Percentiles rank a stretch among this genome's conserved stretches.
Conservation (phyloP, 1,284 basidiomycete species). For the Leccinum holopus region DNA sequence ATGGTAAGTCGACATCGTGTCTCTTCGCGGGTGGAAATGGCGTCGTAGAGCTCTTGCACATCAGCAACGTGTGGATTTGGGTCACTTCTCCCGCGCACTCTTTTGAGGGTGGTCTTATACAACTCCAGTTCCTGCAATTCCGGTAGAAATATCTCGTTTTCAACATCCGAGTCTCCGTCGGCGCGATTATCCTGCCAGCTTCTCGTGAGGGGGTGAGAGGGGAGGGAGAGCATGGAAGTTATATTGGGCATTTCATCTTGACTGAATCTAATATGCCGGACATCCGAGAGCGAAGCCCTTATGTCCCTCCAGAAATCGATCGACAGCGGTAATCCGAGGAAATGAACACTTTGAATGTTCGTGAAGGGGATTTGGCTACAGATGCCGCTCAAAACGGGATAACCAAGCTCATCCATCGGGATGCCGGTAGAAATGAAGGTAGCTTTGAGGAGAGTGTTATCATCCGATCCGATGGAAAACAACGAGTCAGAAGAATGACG, state of each 20-base stretch:
- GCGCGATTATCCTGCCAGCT: background rate
- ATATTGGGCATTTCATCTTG: background rate
- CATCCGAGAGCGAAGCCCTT: background rate
- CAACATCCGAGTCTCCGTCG: background rate
- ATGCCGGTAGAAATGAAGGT: rapidly evolving
- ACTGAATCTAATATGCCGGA: background rate
- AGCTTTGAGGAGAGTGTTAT: background rate
- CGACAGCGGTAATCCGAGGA: background rate
- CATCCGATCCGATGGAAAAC: background rate
- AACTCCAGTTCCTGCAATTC: background rate
- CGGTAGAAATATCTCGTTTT: background rate
- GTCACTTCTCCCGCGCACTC: background rate
- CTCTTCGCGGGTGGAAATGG: background rate
- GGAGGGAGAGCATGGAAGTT: background rate
- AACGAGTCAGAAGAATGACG: background rate
- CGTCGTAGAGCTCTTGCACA: background rate
- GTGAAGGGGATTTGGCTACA: background rate
- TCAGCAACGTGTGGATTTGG: background rate
- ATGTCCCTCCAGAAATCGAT: background rate
- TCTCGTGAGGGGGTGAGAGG: background rate
- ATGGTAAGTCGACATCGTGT: background rate
- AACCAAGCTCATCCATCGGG: background rate
- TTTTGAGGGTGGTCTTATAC: background rate
- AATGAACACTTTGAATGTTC: background rate
- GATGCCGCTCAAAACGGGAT: background rate